A percentile compares a stretch with the other conserved stretches of the same genome.
Evolutionary conservation across 345 rosid genomes (phyloP).

Genomic region (Camelina sativa): DNA sequence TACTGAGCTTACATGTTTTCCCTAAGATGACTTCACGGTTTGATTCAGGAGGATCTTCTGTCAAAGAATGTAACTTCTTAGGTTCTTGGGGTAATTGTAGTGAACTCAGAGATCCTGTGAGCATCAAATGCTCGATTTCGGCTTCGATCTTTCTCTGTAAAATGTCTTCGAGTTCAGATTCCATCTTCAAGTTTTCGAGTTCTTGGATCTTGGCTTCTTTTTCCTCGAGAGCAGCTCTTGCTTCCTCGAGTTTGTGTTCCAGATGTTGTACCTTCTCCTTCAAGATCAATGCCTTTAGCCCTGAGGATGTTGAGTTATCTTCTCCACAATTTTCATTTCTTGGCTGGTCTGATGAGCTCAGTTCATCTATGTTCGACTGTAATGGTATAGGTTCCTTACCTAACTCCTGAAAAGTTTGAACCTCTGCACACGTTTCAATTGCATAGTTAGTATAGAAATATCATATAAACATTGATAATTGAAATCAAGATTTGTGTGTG

Average conservation of each 20-base stretch:
- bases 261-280: constrained; percentile 54
- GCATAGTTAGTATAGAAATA: constrained; percentile 18
- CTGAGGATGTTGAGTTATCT: constrained; percentile 47
- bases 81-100: constrained; percentile 51
- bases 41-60: constrained; percentile 53
- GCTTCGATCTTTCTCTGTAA: constrained; percentile 73
- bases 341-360: constrained; percentile 47
- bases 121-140: constrained; percentile 67
- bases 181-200: constrained; percentile 63
- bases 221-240: constrained; percentile 47
- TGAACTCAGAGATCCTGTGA: constrained; percentile 50
- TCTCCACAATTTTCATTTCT: constrained; percentile 32
- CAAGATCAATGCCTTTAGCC: constrained; percentile 50
- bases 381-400: constrained; percentile 50
- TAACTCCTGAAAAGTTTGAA: constrained; percentile 57
- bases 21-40: constrained; percentile 46
- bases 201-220: constrained; percentile 65
- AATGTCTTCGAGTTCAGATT: constrained; percentile 63
- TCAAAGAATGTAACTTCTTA: constrained; percentile 38
- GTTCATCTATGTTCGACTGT: constrained; percentile 37
- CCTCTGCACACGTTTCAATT: constrained; percentile 53
- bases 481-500: constrained; percentile 2
- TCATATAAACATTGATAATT: constrained; percentile 1
- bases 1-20: constrained; percentile 52
- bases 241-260: constrained; percentile 56